Conservation (phyloP, 345 rosid species). For the Hibiscus mutabilis region DNA sequence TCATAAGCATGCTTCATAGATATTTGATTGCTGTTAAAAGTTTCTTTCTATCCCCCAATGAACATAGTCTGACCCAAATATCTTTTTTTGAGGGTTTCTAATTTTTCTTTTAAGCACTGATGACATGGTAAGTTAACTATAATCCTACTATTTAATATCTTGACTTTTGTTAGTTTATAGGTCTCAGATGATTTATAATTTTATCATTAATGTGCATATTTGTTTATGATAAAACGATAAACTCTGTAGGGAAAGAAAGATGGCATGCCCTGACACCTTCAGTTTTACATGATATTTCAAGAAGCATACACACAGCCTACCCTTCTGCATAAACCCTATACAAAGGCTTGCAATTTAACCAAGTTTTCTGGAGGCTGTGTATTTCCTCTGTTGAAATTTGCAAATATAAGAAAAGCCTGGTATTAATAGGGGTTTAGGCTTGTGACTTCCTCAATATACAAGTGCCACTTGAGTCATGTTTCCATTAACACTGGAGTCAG, state of each 20-base stretch:
- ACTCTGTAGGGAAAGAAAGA: not conserved
- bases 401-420: not conserved
- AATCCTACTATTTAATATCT: not conserved
- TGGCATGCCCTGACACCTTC: not conserved
- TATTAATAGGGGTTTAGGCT: not conserved
- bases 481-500: not conserved
- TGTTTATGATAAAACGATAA: not conserved
- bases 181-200: not conserved
- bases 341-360: not conserved
- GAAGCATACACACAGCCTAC: not conserved
- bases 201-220: not conserved
- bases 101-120: not conserved
- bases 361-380: no score
- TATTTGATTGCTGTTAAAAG: not conserved
- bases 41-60: not conserved
- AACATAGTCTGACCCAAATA: not conserved
- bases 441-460: not conserved
- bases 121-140: not conserved
- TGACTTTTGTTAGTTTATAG: not conserved
- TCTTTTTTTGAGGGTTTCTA: not conserved
- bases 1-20: not conserved
- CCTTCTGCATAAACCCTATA: not conserved
- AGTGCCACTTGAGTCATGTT: not conserved
- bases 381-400: no score
- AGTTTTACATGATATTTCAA: not conserved